Evolutionary conservation across 768 basidiomycete genomes (phyloP), one percentile per base, ranked within the genome.

Genomic region (Agrocybe pediades): DNA sequence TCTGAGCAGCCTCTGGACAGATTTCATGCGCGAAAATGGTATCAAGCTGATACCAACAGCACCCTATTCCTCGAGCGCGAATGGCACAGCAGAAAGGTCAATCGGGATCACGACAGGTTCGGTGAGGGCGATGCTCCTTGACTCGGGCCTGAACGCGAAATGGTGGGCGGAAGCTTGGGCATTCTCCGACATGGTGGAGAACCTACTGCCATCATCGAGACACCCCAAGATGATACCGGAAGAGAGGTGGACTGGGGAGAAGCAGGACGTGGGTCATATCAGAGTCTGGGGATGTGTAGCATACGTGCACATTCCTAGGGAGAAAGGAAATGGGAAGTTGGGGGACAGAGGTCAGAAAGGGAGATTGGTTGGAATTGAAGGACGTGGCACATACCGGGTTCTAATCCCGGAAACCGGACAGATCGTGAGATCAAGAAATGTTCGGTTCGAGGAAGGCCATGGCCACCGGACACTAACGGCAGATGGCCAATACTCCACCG

Each of bases 381-480:
- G 59, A 20, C 13, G 33, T 15, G 57, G 49, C 1, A 26, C 49
- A 0, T 63, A 63, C 21, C 23, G 40, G 25, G 49, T 63, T 8
- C 33, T 61, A 16, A 59, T 61, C 25, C 49, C 55, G 0, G 50
- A 63, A 17, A 61, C 57, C 1, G 54, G 56, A 0, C 17, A 52
- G 11, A 54, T 63, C 7, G 33, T 56, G 6, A 47, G 50, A 27
- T 47, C 50, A 11, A 20, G 55, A n/a, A 51, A 56, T 24, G 53
- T 63, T 2, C 21, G 24, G 21, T 63, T 63, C 27, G 53, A 63
- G 17, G 57, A 63, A 42, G 62, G 55, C 1, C 6, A 16, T 27
- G 58, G 60, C 1, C 55, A 64, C 41, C 24, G 54, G n/a, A 59
- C 58, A 2, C 39, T 40, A 29, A 36, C 6, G 44, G 52, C 4